Evolutionary conservation across 73 alveolate genomes (phyloP), one percentile per base, ranked within the genome.

Genomic region (Stentor roeselii): DNA sequence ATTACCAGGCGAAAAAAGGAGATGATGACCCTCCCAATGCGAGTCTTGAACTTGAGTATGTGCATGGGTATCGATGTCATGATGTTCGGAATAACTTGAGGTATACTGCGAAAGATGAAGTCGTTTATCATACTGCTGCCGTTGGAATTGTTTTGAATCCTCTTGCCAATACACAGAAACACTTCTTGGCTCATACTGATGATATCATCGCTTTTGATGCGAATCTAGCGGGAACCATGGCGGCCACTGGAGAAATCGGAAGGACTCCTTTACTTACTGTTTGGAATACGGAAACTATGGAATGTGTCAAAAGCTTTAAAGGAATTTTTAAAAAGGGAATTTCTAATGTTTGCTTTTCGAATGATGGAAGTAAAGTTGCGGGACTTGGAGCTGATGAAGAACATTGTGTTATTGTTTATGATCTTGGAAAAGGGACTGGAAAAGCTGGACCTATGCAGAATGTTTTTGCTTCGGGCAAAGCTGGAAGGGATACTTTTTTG

Each of bases 51-150:
- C 89, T 97, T 82, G 99, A 97, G 84, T 96, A 95, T 90, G 93
- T 97, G 50, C 96, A 96, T 91, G 99, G 99, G 36, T 97, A 97
- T 92, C 89, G 99, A 88, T 97, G 99, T 85, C 99, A 97, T 86
- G 99, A 97, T 93, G 96, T 97, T 15, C 90, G 99, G 91, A 97
- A 97, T 88, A 97, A 97, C 89, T 86, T 97, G 75, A 89, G 95
- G 86, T 97, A 96, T 87, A 92, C 93, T 27, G 78, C 75, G 15
- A 88, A 83, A 60, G 98, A 93, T 34, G 83, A 93, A 35, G 88
- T 97, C 60, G 97, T 96, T 58, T 97, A 96, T 88, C 99, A 97
- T 91, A 94, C 99, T 32, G 99, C 99, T 60, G 99, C 96, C 3
- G 96, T 97, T 14, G 99, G 99, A 21, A 94, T 95, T 59, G 95